Evolutionary conservation across 345 rosid species (phyloP), one percentile per base, ranked within the genome.

Genomic region (Excoecaria agallocha): DNA sequence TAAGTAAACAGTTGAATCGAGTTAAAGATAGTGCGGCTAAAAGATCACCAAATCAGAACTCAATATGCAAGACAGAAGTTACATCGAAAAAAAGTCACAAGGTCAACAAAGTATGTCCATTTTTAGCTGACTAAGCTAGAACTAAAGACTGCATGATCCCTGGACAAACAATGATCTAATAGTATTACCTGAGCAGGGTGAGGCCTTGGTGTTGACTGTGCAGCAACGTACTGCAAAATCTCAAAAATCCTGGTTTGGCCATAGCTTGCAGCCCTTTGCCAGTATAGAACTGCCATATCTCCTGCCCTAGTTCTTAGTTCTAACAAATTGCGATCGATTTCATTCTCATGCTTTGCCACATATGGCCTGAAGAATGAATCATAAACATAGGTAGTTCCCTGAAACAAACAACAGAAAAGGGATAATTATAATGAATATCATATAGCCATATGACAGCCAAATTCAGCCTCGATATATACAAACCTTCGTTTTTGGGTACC

Each of bases 401-500:
- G 80, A 41, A 13, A 73, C 25, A 71, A 43, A 49, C 56, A 63
- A 69, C 68, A 19, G 15, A 37, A 41, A 12, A 70, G 20, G 20
- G 20, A 46, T 12, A 51, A 45, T 45, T 51, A 41, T 19, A 19
- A 38, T 25, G 17, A 25, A 66, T 45, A 65, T 46, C 65, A 45
- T 15, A 30, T 43, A 35, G 51, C 66, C 1, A 64, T 41, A 54
- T 16, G 11, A 48, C 41, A n/a, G 4, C 51, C 15, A 19, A 0
- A 20, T 67, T 25, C 57, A 22, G 57, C 70, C 60, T 55, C n/a
- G 3, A 52, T 16, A 68, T 20, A 15, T 35, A 25, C 74, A 5
- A 76, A 95, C 99, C 96, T 73, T 84, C 4, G 94, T 88, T 81
- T 90, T 91, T 0, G 98, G 97, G 74, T 87, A 87, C 99, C 99